Evolutionary conservation across 306 rosid species (phyloP).

Genomic region (Sophora flavescens): DNA sequence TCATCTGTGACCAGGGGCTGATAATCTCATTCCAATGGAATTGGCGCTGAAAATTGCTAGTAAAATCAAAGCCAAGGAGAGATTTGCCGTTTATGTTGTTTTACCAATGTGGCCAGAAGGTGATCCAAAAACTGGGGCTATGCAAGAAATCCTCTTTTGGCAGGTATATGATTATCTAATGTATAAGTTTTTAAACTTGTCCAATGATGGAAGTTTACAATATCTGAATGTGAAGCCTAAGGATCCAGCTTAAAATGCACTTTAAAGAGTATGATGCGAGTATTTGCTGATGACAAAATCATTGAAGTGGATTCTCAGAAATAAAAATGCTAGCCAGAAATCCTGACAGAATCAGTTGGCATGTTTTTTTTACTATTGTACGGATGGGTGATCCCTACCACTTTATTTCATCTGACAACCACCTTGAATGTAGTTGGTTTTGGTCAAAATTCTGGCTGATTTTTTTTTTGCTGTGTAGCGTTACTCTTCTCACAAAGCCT

Average conservation of each 20-base stretch:
- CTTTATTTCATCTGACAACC: no score
- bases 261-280: conserved; percentile 24
- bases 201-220: conserved; percentile 25
- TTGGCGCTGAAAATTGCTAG: conserved; percentile 87
- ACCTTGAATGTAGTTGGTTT: no score
- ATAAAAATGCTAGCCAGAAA: neutral
- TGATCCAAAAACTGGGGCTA: conserved; percentile 74
- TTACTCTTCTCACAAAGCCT: conserved; percentile 35
- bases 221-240: conserved; percentile 24
- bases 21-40: conserved; percentile 96
- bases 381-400: no score
- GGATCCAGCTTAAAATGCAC: conserved; percentile 15
- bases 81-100: conserved; percentile 86
- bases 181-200: conserved; percentile 38
- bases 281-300: conserved; percentile 38
- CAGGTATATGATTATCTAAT: conserved; percentile 66
- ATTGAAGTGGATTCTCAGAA: conserved; percentile 36
- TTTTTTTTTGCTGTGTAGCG: no score
- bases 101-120: conserved; percentile 99
- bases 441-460: no score
- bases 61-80: conserved; percentile 87
- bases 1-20: conserved; percentile 77
- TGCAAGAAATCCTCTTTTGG: conserved; percentile 99
- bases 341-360: neutral
- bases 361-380: no score